These are phyloP conservation scores for Paraphaeosphaeria sporulosa DNA, from an alignment of 2,329 filamentous ascomycete genomes.

Conservation along the genomic window DNA sequence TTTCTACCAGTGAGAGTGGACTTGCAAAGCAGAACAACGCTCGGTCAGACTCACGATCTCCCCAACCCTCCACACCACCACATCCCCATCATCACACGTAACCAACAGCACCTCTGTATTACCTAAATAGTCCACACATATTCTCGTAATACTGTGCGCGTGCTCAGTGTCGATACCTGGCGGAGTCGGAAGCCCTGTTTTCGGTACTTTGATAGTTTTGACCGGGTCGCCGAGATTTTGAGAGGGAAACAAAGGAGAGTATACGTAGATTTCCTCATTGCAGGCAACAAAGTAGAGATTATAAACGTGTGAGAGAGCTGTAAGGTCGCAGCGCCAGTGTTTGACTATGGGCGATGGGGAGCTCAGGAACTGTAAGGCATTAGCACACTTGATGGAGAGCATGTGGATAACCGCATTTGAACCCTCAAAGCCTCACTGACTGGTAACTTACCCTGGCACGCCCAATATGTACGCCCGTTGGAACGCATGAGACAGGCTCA, in stretches of 20 bases:
- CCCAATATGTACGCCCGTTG: conserved; percentile 34
- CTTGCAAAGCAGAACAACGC: not conserved
- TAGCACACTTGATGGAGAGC: not conserved
- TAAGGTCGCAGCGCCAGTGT: conserved; percentile 54
- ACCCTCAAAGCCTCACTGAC: not conserved
- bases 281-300: conserved; percentile 61
- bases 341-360: conserved; percentile 31
- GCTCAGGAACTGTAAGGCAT: conserved; percentile 12
- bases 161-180: conserved; percentile 42
- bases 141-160: conserved; percentile 55
- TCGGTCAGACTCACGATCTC: conserved; percentile 26
- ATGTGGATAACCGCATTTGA: too few species aligned
- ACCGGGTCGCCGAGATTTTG: conserved; percentile 35
- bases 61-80: conserved; percentile 51
- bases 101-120: conserved; percentile 59
- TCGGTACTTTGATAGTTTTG: not conserved
- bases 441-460: conserved; percentile 31
- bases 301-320: conserved; percentile 54
- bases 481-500: conserved; percentile 32
- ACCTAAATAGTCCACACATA: conserved; percentile 55
- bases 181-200: not conserved
- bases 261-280: conserved; percentile 50
- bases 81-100: conserved; percentile 65
- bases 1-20: not conserved
- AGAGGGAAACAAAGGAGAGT: conserved; percentile 53